A percentile compares a stretch with the other conserved stretches of the same genome.
phyloP scores from a whole-genome alignment of 2,329 filamentous ascomycete genomes.

The Diplodia seriata region DNA sequence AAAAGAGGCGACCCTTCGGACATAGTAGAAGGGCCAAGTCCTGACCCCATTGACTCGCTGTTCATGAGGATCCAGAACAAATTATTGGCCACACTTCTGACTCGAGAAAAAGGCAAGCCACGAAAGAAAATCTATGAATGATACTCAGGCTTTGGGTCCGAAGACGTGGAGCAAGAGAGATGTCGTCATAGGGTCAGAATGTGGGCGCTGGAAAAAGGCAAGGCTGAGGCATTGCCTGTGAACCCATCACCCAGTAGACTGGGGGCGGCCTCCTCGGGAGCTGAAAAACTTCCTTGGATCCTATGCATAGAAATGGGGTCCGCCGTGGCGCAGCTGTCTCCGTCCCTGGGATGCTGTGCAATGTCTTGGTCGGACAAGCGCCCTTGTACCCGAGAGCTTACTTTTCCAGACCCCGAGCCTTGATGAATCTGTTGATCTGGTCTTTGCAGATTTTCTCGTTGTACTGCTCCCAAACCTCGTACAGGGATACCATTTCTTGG shows the following conservation, averaged over 20 bases:
- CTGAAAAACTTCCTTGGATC: neutral
- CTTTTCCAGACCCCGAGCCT: slow-evolving; percentile 64
- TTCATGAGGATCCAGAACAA: neutral
- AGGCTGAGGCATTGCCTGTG: neutral
- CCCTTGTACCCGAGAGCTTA: slow-evolving; percentile 37
- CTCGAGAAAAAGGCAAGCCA: neutral
- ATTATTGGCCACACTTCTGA: neutral
- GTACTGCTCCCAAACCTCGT: slow-evolving; percentile 75
- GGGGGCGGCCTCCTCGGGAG: neutral
- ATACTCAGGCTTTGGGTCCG: neutral
- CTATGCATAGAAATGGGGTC: neutral
- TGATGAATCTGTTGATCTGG: slow-evolving; percentile 67
- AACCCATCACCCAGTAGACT: neutral
- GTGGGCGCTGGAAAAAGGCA: neutral
- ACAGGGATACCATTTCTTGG: slow-evolving; percentile 89
- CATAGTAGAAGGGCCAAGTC: neutral
- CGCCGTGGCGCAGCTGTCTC: neutral
- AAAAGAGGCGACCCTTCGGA: neutral
- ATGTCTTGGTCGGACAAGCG: too few species aligned
- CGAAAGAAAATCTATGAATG: neutral
- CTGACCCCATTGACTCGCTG: neutral
- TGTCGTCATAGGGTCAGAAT: neutral
- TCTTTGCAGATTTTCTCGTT: slow-evolving; percentile 71
- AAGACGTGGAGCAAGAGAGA: neutral
- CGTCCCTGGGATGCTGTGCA: too few species aligned